Base-by-base conservation (phyloP, 306 rosid genomes). In the Argentina anserina region DNA sequence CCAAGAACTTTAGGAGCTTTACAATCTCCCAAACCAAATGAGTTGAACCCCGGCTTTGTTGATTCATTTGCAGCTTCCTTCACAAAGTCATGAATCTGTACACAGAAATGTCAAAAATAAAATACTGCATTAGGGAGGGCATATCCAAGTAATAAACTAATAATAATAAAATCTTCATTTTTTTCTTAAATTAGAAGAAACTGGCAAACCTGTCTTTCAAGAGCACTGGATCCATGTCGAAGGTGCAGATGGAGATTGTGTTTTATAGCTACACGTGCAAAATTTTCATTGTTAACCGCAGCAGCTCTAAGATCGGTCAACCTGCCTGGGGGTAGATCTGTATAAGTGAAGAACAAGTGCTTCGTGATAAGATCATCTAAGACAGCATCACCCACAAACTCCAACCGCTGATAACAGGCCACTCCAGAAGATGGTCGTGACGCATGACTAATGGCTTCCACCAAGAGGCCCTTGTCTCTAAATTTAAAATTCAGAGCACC, bases 1-100 rank as follows among this genome's bases (percentile, higher is more conserved):
- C 99, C 99, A 71, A 91, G 96, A 84, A 94, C 99, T 86, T 94
- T 94, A 60, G 99, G 99, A 80, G 99, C 99, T 91, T 94, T 94
- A 82, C 97, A 94, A 78, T 94, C 99, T 79, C 99, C 96, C 83
- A 94, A 82, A 64, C 99, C 99, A 77, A 94, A 94, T 53, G 99
- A 94, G 86, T 94, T 94, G 81, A 94, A 90, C 49, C 95, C 99
- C 20, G 99, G 97, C 78, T 91, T 88, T 33, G 75, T 83, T 75
- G 86, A 82, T 75, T 94, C 99, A 66, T 80, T 85, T 78, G 86
- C 90, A 79, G 82, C 97, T 83, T 94, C 99, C 87, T 89, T 94
- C 62, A 94, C 99, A 81, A 91, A 94, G 77, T 91, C 99, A 69
- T 86, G 87, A 76, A 94, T 94, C 99, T 94, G 90, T 66, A 77